Base-by-base conservation (phyloP, 257 asterid genomes). In the Capsicum baccatum region DNA sequence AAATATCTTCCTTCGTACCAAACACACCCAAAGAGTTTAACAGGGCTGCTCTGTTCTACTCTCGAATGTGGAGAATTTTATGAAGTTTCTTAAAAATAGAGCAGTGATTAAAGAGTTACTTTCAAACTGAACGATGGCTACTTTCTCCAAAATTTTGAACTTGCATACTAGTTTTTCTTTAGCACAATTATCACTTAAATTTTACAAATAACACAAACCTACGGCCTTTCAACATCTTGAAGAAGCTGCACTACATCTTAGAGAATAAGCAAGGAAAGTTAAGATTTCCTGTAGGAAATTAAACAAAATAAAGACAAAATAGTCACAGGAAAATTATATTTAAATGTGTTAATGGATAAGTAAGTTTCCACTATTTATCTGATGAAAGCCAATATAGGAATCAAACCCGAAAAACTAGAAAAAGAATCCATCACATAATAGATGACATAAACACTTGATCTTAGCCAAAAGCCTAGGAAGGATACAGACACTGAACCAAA, bases 381-480 rank as follows among this genome's bases (percentile, higher is more conserved):
- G 35, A n/a, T n/a, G 67, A n/a, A n/a, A 60, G 67, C 11, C 37
- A 19, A 19, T 19, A 10, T 11, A 62, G 37, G 37, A 58, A 11
- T 6, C 68, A 19, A 60, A 62, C 14, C 68, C 68, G 4, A 19
- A 19, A 19, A 62, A n/a, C 3, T 19, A 19, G 8, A 63, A 63
- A 58, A 63, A 63, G 35, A 63, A 9, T 9, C 39, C 69, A 63
- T 21, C 39, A 21, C 39, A 63, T 3, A 19, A 62, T 62, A 62
- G 68, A 9, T 19, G 68, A 62, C 68, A 59, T n/a, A 21, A 63
- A 84, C 57, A 66, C 87, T 68, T 66, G 81, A 85, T 80, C 87
- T 85, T 85, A 80, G 87, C 85, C 82, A 85, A 85, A 85, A 85
- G 79, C 79, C 78, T 80, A 85, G 85, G 68, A 85, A 85, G 82